A percentile compares a stretch with the other conserved stretches of the same genome.
These are phyloP conservation scores for Neurospora pannonica DNA, from an alignment of 495 filamentous ascomycete species.

Conservation along the genomic window DNA sequence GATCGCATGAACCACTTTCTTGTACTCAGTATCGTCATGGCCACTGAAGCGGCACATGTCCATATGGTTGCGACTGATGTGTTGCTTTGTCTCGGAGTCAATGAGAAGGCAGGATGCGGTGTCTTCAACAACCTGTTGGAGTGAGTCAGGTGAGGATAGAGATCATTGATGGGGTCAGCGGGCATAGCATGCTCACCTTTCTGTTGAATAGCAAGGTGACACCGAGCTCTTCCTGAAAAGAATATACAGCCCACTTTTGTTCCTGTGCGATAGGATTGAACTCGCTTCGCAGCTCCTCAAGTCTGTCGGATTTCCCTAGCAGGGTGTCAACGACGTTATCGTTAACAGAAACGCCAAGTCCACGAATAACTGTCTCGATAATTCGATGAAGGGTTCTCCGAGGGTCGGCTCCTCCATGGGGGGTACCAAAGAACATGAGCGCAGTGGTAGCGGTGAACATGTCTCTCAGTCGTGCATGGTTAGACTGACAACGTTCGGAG, in stretches of 20 bases:
- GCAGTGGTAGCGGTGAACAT: conserved; percentile 27
- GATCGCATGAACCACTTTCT: conserved; percentile 8
- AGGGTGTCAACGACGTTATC: conserved; percentile 17
- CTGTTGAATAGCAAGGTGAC: conserved; percentile 8
- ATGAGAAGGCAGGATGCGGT: conserved; percentile 21
- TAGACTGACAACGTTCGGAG: conserved; percentile 7
- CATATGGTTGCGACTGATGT: conserved; percentile 27
- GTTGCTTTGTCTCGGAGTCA: conserved; percentile 15
- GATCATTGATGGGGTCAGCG: background rate
- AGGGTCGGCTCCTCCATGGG: conserved; percentile 29
- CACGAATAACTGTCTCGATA: conserved; percentile 11
- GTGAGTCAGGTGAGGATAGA: background rate
- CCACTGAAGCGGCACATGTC: conserved; percentile 34
- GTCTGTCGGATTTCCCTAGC: conserved; percentile 21
- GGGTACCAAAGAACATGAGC: conserved; percentile 36
- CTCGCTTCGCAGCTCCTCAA: conserved; percentile 21
- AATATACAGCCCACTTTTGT: conserved; percentile 24
- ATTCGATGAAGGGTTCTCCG: conserved; percentile 7
- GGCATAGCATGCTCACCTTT: conserved; percentile 11
- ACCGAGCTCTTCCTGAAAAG: conserved; percentile 26
- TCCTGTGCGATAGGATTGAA: conserved; percentile 18
- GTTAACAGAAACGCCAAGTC: conserved; percentile 17
- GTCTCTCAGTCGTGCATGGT: conserved; percentile 12
- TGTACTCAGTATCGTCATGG: conserved; percentile 17
- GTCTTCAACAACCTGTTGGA: conserved; percentile 26